phyloP scores from a whole-genome alignment of 1,139 yeast genomes.

The Blastobotrys buckinghamii region DNA sequence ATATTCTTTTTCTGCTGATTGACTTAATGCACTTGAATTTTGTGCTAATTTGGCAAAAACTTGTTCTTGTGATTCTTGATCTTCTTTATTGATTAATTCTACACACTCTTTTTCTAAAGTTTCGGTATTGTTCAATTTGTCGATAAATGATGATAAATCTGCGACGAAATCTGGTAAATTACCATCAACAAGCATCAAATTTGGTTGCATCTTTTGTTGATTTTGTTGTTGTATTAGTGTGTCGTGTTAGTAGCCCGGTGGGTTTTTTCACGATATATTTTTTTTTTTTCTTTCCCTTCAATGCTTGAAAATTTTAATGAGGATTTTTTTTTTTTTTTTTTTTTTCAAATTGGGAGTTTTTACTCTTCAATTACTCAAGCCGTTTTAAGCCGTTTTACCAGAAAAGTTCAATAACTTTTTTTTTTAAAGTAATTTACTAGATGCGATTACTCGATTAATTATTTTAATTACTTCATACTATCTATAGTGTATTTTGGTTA shows the following conservation, averaged over 20 bases:
- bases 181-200: constrained; percentile 34
- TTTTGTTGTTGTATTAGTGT: not conserved
- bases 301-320: not conserved
- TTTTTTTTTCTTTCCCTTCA: not conserved
- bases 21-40: constrained; percentile 28
- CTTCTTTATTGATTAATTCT: constrained; percentile 24
- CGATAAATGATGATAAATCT: constrained; percentile 37
- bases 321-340: not conserved
- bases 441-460: no score
- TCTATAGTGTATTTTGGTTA: no score
- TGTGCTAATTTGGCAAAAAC: constrained; percentile 32
- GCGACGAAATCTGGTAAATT: constrained; percentile 34
- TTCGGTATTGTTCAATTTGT: constrained; percentile 29
- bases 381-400: no score
- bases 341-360: not conserved
- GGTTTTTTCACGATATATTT: no score
- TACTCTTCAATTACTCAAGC: no score
- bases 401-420: no score
- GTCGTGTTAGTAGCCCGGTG: no score
- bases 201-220: constrained; percentile 15
- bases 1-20: constrained; percentile 36
- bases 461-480: no score
- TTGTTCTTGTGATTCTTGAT: constrained; percentile 26
- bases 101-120: constrained; percentile 21
- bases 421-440: no score